Conservation (phyloP, 345 rosid species). For the Corchorus olitorius region DNA sequence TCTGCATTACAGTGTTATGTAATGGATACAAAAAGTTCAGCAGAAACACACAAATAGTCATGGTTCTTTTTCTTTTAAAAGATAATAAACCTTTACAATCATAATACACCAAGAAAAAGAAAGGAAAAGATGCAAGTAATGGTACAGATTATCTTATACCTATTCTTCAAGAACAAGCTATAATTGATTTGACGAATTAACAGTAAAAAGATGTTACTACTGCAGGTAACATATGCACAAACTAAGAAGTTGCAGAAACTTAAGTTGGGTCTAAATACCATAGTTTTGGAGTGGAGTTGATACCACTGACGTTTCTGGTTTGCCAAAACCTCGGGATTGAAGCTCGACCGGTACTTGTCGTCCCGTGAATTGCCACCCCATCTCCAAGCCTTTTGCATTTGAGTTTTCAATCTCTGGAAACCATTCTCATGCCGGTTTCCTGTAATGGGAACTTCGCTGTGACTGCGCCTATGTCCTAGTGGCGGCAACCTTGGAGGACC, state of each 20-base stretch:
- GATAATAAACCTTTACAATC: neutral
- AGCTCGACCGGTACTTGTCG: conserved; percentile 45
- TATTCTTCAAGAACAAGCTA: conserved; percentile 5
- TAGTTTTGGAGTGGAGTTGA: conserved; percentile 80
- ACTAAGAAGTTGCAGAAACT: neutral
- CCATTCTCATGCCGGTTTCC: conserved; percentile 59
- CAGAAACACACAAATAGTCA: neutral
- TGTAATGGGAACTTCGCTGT: conserved; percentile 52
- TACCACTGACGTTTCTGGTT: conserved; percentile 98
- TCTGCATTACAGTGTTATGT: neutral
- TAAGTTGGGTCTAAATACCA: conserved; percentile 44
- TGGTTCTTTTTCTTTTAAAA: neutral
- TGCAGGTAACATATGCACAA: conserved; percentile 5
- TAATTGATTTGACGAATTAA: neutral
- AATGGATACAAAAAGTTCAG: neutral
- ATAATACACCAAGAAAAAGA: neutral
- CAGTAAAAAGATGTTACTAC: neutral
- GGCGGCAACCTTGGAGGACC: conserved; percentile 38
- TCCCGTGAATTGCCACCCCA: conserved; percentile 64
- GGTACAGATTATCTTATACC: neutral
- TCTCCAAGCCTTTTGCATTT: conserved; percentile 89
- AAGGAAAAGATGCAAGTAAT: neutral
- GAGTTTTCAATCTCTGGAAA: conserved; percentile 68
- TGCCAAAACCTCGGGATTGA: conserved; percentile 95
- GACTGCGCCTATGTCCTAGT: conserved; percentile 59